Evolutionary conservation across 805 yeast genomes (phyloP), one percentile per base, ranked within the genome.

Genomic region (Nakazawaea peltata): DNA sequence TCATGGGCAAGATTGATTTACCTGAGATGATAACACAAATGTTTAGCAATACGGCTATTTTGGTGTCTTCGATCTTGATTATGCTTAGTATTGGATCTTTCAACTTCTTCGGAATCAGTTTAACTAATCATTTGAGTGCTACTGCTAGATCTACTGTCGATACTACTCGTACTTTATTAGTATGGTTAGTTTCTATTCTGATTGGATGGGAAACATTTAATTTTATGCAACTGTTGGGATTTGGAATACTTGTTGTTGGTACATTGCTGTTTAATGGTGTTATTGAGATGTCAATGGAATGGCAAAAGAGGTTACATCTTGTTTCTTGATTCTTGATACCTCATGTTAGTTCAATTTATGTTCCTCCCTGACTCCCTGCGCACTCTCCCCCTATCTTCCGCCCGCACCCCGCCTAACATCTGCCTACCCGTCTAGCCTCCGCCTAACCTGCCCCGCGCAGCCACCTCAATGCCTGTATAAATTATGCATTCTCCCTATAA

Each of bases 101-200:
- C 67, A 83, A 83, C 54, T 77, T 67, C 53, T 76, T 77, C 46
- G 94, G 94, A 2, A 68, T 81, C 26, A 67, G 84, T 7, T 59
- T 83, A 26, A 83, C 94, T 2, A 65, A 71, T 33, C 57, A 59
- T 30, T 50, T 82, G 32, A 76, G 81, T 34, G 92, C 94, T 23
- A 82, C 94, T 1, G 68, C 88, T 2, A 65, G 92, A 49, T 76
- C 86, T 16, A 83, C 92, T 2, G 71, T 83, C 33, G 94, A 83
- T 49, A 77, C 87, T 0, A 77, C 82, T 40, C 66, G 94, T 44
- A 82, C 92, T 0, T 56, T 81, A 17, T 55, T 80, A 19, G 88
- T 83, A 13, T 83, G 94, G 94, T 26, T 77, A 1, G 69, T 80
- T 7, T 83, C 92, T 0, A 58, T 83, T 33, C 34, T 55, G 16